Base-by-base conservation (phyloP, 768 basidiomycete species). In the Sistotremastrum niveocremeum region DNA sequence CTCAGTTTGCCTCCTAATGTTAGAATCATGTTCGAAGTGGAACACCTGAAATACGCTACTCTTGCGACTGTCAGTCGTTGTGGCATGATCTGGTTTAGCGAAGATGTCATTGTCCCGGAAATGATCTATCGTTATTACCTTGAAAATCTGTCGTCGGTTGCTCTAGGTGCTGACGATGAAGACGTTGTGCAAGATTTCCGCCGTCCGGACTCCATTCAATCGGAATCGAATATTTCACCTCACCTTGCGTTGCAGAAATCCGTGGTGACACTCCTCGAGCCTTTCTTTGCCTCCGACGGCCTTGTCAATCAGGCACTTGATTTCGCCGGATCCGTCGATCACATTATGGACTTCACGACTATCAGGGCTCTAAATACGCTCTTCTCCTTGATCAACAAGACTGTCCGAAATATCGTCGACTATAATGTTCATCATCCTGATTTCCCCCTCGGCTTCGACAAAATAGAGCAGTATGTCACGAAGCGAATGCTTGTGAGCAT, bases 81-180 rank as follows among this genome's bases (percentile, higher is more conserved):
- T 58, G 95, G 95, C 60, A 99, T 99, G 95, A 94, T 99, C 55
- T 99, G 95, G 95, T 99, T 99, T 68, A 97, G 91, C 60, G 91
- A 97, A 48, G 91, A 97, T 52, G 80, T 95, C 41, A 79, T 99
- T 30, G 83, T 88, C 52, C 80, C 91, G 5, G 66, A 72, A 1
- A 97, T 98, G 95, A 76, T 95, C 11, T 95, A 85, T 62, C 78
- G 75, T 44, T 75, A 97, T 58, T 94, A 97, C 57, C 76, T 99
- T 40, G 71, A 76, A 44, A 81, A 81, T 0, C 69, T 98, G 30
- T 71, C 81, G 0, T 67, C 78, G 2, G 69, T 81, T 1, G 77
- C 90, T 7, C 64, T 98, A 54, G 91, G 90, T 57, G 81, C 81
- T 6, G 89, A 91, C 46, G 94, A 98, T 48, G 94, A 97, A 44